These are phyloP conservation scores for Talaromyces liani DNA, from an alignment of 495 filamentous ascomycete species.

Conservation along the genomic window DNA sequence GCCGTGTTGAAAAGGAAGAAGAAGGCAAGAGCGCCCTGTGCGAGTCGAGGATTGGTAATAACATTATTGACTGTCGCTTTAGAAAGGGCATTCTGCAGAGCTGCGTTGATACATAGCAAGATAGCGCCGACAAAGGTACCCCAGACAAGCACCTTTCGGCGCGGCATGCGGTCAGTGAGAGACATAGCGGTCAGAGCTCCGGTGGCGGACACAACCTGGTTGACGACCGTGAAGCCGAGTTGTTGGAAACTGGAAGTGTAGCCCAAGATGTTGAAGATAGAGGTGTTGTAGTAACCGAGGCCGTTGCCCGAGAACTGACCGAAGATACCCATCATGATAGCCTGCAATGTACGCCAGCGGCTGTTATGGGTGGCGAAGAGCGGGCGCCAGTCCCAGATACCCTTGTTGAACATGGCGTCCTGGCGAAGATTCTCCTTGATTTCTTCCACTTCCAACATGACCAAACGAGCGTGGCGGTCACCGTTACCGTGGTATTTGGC, in stretches of 20 bases:
- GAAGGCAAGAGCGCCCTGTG: slow-evolving; percentile 51
- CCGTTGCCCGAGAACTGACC: slow-evolving; percentile 44
- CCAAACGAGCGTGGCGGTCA: slow-evolving; percentile 43
- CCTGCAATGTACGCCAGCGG: slow-evolving; percentile 56
- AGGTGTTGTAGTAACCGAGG: slow-evolving; percentile 40
- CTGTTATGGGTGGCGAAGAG: slow-evolving; percentile 51
- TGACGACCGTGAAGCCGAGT: slow-evolving; percentile 55
- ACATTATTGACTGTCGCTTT: slow-evolving; percentile 19
- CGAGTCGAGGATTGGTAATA: slow-evolving; percentile 37
- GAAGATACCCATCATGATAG: slow-evolving; percentile 56
- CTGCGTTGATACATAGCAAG: slow-evolving; percentile 36
- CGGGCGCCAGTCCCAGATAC: slow-evolving; percentile 61
- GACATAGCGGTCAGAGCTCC: slow-evolving; percentile 60
- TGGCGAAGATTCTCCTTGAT: slow-evolving; percentile 46
- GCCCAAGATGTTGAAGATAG: slow-evolving; percentile 32
- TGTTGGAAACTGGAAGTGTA: slow-evolving; percentile 43
- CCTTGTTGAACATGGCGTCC: slow-evolving; percentile 50
- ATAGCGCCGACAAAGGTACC: slow-evolving; percentile 46
- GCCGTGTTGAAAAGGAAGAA: slow-evolving; percentile 64
- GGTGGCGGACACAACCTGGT: slow-evolving; percentile 58
- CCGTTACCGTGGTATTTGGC: slow-evolving; percentile 53
- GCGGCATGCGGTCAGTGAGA: slow-evolving; percentile 59
- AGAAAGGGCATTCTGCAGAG: slow-evolving; percentile 36
- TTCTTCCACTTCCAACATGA: slow-evolving; percentile 49
- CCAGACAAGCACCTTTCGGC: slow-evolving; percentile 51